These are phyloP conservation scores for Tulasnella sp. DNA, from an alignment of 768 basidiomycete genomes.

Conservation along the genomic window DNA sequence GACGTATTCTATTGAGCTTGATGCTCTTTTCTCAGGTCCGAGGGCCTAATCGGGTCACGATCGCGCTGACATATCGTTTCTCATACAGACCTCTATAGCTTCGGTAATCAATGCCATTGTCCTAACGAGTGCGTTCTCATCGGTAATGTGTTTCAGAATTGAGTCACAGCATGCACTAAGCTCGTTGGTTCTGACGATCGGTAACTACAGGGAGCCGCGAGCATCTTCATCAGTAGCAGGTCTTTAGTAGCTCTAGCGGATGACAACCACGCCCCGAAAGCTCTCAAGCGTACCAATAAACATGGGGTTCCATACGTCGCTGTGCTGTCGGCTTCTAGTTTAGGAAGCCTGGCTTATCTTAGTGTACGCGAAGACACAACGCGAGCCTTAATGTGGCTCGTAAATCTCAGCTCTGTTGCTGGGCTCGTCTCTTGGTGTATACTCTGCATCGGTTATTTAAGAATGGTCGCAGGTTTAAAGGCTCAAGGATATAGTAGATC, in stretches of 20 bases:
- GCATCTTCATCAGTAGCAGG: slow-evolving; percentile 14
- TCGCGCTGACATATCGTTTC: no score
- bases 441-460: slow-evolving; percentile 13
- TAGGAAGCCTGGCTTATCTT: slow-evolving; percentile 16
- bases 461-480: slow-evolving; percentile 7
- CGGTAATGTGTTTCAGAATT: no score
- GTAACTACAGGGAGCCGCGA: slow-evolving; percentile 12
- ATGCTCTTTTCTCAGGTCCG: no score
- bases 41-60: no score
- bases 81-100: slow-evolving; percentile 15
- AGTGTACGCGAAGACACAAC: slow-evolving; percentile 1
- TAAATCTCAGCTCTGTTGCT: slow-evolving; percentile 18
- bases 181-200: no score
- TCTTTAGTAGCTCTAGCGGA: slow-evolving; percentile 16
- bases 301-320: slow-evolving; percentile 16
- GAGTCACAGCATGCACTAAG: no score
- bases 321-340: slow-evolving; percentile 1
- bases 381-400: slow-evolving; percentile 18
- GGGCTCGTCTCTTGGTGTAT: slow-evolving; percentile 14
- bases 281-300: slow-evolving; percentile 12
- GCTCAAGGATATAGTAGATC: slow-evolving; percentile 13
- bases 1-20: background rate
- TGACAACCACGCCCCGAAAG: slow-evolving; percentile 14
- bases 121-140: slow-evolving; percentile 19
- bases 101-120: slow-evolving; percentile 26